phyloP scores from a whole-genome alignment of 192 early-diverging fungal genomes.

The Coemansia sp. region DNA sequence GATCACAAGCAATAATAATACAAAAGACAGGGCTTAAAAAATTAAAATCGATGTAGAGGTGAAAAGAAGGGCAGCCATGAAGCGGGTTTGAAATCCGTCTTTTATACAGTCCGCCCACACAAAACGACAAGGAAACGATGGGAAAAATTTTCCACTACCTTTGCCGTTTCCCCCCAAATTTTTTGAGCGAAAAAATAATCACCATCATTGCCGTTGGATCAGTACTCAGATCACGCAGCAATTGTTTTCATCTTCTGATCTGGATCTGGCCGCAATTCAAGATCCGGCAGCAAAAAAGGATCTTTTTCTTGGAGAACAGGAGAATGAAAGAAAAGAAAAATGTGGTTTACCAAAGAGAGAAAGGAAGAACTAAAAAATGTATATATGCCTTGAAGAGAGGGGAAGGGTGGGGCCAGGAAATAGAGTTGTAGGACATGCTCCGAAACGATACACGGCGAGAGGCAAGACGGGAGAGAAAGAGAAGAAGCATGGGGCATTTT shows the following conservation, averaged over 20 bases:
- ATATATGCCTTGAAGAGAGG: conserved; percentile 4
- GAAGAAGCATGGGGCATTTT: conserved; percentile 5
- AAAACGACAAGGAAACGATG: neutral
- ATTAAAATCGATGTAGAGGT: conserved; percentile 6
- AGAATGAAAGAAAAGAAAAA: neutral
- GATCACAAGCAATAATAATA: neutral
- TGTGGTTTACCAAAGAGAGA: neutral
- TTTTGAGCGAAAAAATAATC: neutral
- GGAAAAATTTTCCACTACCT: conserved; percentile 1
- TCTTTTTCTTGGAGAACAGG: too few relatives aligned
- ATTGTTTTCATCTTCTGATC: too few relatives aligned
- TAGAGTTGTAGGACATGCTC: neutral
- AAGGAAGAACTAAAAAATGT: neutral
- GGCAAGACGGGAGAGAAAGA: neutral
- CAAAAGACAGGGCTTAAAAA: neutral
- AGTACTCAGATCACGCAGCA: neutral
- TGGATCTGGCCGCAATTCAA: too few relatives aligned
- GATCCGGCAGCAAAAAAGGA: too few relatives aligned
- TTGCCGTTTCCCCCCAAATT: neutral
- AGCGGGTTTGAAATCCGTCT: too few relatives aligned
- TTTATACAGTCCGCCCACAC: neutral
- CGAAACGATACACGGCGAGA: neutral
- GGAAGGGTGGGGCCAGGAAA: neutral
- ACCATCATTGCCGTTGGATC: neutral
- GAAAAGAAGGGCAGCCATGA: neutral